Evolutionary conservation across 768 basidiomycete species (phyloP), one percentile per base, ranked within the genome.

Genomic region (Dioszegia crocea): DNA sequence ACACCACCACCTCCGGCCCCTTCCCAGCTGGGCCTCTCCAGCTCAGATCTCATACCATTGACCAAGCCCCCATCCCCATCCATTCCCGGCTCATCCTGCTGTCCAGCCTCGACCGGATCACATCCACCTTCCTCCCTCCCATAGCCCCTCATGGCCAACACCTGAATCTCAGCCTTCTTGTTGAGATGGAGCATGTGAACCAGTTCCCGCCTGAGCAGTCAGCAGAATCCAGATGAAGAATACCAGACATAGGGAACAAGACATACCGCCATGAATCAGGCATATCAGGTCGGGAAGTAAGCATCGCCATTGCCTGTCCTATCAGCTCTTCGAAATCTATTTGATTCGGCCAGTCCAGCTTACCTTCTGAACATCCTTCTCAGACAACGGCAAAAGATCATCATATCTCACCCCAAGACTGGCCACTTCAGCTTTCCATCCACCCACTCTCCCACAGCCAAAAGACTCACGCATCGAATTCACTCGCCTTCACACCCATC

Each of bases 81-180:
- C n/a, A n/a, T n/a, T n/a, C n/a, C n/a, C n/a, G n/a, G n/a, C n/a
- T n/a, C n/a, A n/a, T n/a, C n/a, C n/a, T n/a, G n/a, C n/a, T n/a
- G n/a, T n/a, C n/a, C n/a, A n/a, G n/a, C n/a, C n/a, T n/a, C n/a
- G n/a, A n/a, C n/a, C n/a, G n/a, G n/a, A n/a, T n/a, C n/a, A n/a
- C n/a, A n/a, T n/a, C n/a, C n/a, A n/a, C n/a, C n/a, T n/a, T n/a
- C n/a, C n/a, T n/a, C n/a, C n/a, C n/a, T n/a, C n/a, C n/a, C 39
- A 23, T 23, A 4, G 1, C 49, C 49, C 29, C 24, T 12, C 14
- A n/a, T 44, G 14, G 41, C 41, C 47, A 64, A 27, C 29, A 78
- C 68, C 62, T 98, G 90, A 46, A 93, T 93, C 77, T 98, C 94
- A 2, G 93, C 93, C 77, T 97, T 97, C 44, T 86, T 84, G n/a